Conservation (phyloP, 441 rosid species). For the Breynia disticha region DNA sequence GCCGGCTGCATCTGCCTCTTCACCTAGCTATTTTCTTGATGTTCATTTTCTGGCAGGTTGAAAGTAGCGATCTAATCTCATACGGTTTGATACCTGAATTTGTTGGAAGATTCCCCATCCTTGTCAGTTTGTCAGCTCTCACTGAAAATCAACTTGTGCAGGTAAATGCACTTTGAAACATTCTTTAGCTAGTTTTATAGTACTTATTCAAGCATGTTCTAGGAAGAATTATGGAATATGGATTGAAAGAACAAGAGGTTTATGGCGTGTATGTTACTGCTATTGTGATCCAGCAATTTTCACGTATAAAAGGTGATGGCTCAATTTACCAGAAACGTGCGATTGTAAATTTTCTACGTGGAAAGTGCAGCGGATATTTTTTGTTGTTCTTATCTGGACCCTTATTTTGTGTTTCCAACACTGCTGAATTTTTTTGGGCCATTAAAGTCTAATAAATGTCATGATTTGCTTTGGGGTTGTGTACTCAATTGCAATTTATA, state of each 20-base stretch:
- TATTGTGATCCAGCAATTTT: too few species aligned
- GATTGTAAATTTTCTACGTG: too few species aligned
- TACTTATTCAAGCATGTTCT: too few species aligned
- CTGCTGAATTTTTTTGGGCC: too few species aligned
- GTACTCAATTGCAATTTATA: constrained; percentile 3
- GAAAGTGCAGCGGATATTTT: too few species aligned
- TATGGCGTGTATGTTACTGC: too few species aligned
- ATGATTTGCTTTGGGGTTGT: background rate
- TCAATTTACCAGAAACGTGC: too few species aligned
- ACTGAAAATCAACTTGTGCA: constrained; percentile 92
- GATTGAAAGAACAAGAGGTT: too few species aligned
- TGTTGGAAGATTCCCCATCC: constrained; percentile 96
- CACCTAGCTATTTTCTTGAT: constrained; percentile 4
- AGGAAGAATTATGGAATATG: too few species aligned
- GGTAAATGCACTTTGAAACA: constrained; percentile 29
- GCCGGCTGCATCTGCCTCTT: background rate
- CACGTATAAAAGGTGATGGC: too few species aligned
- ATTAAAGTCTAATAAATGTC: background rate
- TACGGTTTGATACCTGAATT: constrained; percentile 98
- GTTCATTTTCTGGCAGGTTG: constrained; percentile 53
- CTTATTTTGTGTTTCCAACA: background rate
- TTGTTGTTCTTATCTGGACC: background rate
- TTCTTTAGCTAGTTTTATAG: background rate
- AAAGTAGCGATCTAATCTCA: constrained; percentile 88
- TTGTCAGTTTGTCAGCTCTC: constrained; percentile 88